These are phyloP conservation scores for Marsdenia floribunda DNA, from an alignment of 257 asterid species.

Conservation along the genomic window DNA sequence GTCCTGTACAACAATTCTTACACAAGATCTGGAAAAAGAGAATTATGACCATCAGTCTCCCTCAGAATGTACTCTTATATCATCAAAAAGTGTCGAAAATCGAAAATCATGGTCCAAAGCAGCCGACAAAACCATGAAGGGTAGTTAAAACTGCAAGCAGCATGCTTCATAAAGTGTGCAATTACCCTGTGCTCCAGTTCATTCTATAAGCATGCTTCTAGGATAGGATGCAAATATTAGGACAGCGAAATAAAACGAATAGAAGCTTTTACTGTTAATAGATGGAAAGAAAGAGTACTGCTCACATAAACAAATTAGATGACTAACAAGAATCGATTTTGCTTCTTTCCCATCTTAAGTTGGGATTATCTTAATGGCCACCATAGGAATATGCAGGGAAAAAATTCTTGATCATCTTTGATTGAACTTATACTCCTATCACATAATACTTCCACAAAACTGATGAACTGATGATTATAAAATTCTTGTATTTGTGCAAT, in stretches of 20 bases:
- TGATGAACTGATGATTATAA: neutral
- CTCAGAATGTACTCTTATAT: neutral
- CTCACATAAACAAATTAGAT: neutral
- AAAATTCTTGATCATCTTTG: neutral
- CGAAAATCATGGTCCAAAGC: neutral
- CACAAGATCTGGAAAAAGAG: neutral
- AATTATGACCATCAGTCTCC: neutral
- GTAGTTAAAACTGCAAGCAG: neutral
- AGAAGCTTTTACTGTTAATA: neutral
- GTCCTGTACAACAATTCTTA: neutral
- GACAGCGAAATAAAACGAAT: neutral
- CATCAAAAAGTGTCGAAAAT: conserved; percentile 4
- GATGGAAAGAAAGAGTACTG: neutral
- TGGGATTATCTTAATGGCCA: neutral
- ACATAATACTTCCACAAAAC: neutral
- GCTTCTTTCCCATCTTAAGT: neutral
- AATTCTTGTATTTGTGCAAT: neutral
- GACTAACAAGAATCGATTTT: neutral
- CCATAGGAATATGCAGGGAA: neutral
- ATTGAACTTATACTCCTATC: too few relatives aligned
- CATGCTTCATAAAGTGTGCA: neutral
- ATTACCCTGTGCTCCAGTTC: neutral
- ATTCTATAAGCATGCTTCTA: neutral
- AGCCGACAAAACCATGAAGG: neutral
- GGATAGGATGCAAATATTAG: neutral